A percentile compares a stretch with the other conserved stretches of the same genome.
phyloP scores from a whole-genome alignment of 805 yeast species.

The Blastobotrys parvus region DNA sequence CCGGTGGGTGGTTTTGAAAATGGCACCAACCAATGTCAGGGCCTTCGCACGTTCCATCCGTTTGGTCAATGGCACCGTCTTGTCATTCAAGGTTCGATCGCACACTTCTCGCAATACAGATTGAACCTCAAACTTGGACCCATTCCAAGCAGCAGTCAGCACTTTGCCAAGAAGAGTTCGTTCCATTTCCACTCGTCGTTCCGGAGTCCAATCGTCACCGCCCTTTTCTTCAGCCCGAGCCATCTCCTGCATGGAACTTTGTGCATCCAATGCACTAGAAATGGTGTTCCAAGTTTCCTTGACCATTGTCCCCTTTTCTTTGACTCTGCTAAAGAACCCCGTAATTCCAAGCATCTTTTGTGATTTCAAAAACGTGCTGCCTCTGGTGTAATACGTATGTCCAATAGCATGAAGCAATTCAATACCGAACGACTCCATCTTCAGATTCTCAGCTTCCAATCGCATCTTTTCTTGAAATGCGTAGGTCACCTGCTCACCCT shows the following conservation, averaged over 20 bases:
- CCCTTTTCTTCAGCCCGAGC: slow-evolving; percentile 60
- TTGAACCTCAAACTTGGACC: slow-evolving; percentile 80
- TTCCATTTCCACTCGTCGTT: slow-evolving; percentile 69
- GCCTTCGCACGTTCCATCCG: slow-evolving; percentile 75
- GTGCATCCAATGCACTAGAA: slow-evolving; percentile 83
- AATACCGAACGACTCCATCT: slow-evolving; percentile 91
- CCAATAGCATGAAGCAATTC: slow-evolving; percentile 79
- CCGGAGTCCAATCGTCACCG: slow-evolving; percentile 45
- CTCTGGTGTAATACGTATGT: slow-evolving; percentile 64
- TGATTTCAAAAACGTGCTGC: slow-evolving; percentile 62
- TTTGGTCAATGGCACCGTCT: slow-evolving; percentile 47
- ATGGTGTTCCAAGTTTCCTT: slow-evolving; percentile 78
- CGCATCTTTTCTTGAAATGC: slow-evolving; percentile 58
- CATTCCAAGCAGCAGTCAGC: slow-evolving; percentile 91
- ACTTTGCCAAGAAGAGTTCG: slow-evolving; percentile 79
- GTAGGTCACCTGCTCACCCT: slow-evolving; percentile 50
- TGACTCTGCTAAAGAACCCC: slow-evolving; percentile 70
- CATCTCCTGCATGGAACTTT: slow-evolving; percentile 65
- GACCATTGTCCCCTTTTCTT: slow-evolving; percentile 75
- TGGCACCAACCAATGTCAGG: slow-evolving; percentile 58
- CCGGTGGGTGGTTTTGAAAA: slow-evolving; percentile 59
- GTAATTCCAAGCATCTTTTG: slow-evolving; percentile 81
- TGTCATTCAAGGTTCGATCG: slow-evolving; percentile 67
- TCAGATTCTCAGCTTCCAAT: slow-evolving; percentile 82
- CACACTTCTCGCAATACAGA: slow-evolving; percentile 75